A percentile compares a stretch with the other conserved stretches of the same genome.
Evolutionary conservation across 2,329 filamentous ascomycete genomes (phyloP).

Genomic region (Xylaria sp.): DNA sequence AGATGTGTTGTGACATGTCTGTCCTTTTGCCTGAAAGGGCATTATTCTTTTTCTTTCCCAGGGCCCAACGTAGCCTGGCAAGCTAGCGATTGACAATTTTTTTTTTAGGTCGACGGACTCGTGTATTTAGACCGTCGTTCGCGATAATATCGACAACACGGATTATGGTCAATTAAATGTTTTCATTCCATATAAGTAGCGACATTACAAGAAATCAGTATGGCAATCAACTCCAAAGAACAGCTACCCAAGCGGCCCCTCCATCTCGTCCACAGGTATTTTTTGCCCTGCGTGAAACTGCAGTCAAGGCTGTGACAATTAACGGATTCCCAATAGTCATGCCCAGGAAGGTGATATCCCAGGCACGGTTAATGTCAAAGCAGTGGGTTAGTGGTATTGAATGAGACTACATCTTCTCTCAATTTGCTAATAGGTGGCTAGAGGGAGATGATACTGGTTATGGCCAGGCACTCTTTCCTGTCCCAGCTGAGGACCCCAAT

Average conservation of each 20-base stretch:
- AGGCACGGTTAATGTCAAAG: constrained; percentile 64
- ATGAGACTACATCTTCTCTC: not conserved
- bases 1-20: not conserved
- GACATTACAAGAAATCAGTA: constrained; percentile 1
- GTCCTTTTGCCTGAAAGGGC: constrained; percentile 26
- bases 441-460: constrained; percentile 69
- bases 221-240: constrained; percentile 9
- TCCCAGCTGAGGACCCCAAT: constrained; percentile 69
- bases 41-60: not conserved
- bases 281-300: not conserved
- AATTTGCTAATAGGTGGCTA: constrained; percentile 32
- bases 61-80: not conserved
- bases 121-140: constrained; percentile 10
- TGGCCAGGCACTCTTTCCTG: constrained; percentile 69
- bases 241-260: not conserved
- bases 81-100: not conserved
- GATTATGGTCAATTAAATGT: not conserved
- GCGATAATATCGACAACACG: not conserved
- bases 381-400: constrained; percentile 41
- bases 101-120: too few species aligned
- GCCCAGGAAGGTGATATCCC: constrained; percentile 66
- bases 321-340: constrained; percentile 48
- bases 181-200: not conserved
- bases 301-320: not conserved
- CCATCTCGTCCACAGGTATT: constrained; percentile 29